These are phyloP conservation scores for Cordyceps cicadae DNA, from an alignment of 2,329 filamentous ascomycete species.

Conservation along the genomic window DNA sequence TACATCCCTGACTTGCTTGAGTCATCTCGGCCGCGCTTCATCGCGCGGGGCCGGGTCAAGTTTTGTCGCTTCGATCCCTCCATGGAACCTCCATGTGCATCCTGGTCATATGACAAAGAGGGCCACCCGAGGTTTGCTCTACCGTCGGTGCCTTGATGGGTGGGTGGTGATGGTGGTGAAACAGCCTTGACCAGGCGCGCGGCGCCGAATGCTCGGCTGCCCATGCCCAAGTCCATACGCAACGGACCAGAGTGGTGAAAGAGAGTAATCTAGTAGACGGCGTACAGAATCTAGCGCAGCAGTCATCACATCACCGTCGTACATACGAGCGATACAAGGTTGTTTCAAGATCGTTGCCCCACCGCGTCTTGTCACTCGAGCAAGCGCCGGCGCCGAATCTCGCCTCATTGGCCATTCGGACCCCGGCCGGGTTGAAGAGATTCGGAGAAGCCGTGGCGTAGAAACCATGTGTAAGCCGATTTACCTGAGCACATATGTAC, in stretches of 20 bases:
- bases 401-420: neutral
- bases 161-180: neutral
- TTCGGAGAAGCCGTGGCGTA: neutral
- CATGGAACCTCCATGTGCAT: neutral
- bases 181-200: neutral
- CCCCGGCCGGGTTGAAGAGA: neutral
- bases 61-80: too few species aligned
- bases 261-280: neutral
- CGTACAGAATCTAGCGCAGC: neutral
- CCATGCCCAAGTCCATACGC: neutral
- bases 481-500: neutral
- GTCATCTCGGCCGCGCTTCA: too few species aligned
- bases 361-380: neutral
- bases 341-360: neutral
- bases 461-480: neutral
- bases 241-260: neutral
- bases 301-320: neutral
- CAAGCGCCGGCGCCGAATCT: neutral
- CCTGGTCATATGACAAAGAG: neutral
- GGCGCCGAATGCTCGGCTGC: neutral
- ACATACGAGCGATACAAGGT: neutral
- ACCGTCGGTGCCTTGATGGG: neutral
- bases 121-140: neutral
- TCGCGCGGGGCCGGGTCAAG: too few species aligned
- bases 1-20: neutral